These are phyloP conservation scores for Phytopythium vexans DNA, from an alignment of 352 stramenopile genomes.

Conservation along the genomic window DNA sequence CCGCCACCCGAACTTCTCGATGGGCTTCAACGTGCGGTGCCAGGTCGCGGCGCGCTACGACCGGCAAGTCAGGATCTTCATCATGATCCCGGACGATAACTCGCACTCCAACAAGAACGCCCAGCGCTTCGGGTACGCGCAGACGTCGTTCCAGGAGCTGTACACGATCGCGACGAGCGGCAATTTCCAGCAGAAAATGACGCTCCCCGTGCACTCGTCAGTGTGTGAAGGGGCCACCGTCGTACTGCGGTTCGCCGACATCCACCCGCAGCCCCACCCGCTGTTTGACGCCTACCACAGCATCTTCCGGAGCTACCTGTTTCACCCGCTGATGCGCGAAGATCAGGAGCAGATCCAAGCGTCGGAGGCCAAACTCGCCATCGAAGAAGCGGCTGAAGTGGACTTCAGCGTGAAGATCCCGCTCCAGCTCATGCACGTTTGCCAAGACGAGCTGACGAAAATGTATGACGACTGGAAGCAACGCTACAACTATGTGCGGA, in stretches of 20 bases:
- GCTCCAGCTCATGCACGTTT: conserved; percentile 71
- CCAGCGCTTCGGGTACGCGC: conserved; percentile 65
- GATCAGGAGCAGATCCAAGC: conserved; percentile 41
- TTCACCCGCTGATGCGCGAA: conserved; percentile 58
- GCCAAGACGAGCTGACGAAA: conserved; percentile 62
- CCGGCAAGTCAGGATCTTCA: conserved; percentile 68
- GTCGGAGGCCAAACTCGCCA: conserved; percentile 56
- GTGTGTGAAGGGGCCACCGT: conserved; percentile 62
- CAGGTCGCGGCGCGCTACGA: conserved; percentile 42
- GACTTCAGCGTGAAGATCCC: conserved; percentile 81
- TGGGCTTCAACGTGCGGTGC: conserved; percentile 63
- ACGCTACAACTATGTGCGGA: conserved; percentile 82
- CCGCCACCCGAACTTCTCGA: conserved; percentile 59
- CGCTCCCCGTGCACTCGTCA: conserved; percentile 58
- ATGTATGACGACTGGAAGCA: conserved; percentile 73
- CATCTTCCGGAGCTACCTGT: conserved; percentile 62
- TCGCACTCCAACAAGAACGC: conserved; percentile 56
- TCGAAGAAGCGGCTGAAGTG: conserved; percentile 76
- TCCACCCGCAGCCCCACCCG: conserved; percentile 38
- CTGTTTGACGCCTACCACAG: conserved; percentile 49
- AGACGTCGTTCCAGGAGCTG: conserved; percentile 80
- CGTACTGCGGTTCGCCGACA: conserved; percentile 52
- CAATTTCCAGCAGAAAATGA: conserved; percentile 58
- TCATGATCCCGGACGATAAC: conserved; percentile 79
- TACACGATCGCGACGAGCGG: conserved; percentile 60